Evolutionary conservation across 805 yeast species (phyloP).

Genomic region (Candida pseudoglaebosa): DNA sequence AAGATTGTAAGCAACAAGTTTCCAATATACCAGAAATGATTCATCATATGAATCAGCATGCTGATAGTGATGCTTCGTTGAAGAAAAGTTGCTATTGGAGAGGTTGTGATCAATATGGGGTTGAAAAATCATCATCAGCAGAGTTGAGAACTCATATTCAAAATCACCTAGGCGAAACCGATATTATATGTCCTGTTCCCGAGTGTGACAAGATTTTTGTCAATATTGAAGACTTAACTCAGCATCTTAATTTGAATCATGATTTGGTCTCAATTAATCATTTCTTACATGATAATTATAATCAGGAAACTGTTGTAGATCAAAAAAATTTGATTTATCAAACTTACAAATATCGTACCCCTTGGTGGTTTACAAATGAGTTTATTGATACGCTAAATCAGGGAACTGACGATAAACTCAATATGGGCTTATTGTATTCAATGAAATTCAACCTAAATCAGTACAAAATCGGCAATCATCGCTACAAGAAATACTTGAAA

Average conservation of each 20-base stretch:
- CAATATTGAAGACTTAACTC: constrained; percentile 57
- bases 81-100: constrained; percentile 60
- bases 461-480: constrained; percentile 27
- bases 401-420: constrained; percentile 7
- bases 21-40: constrained; percentile 24
- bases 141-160: constrained; percentile 61
- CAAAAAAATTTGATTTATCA: constrained; percentile 25
- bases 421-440: constrained; percentile 16
- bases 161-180: constrained; percentile 64
- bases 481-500: constrained; percentile 24
- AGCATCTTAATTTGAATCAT: constrained; percentile 61
- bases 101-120: constrained; percentile 50
- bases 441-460: constrained; percentile 32
- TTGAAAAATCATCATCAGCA: constrained; percentile 50
- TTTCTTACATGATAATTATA: constrained; percentile 25
- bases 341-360: constrained; percentile 32
- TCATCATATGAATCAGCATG: constrained; percentile 20
- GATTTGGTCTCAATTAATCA: constrained; percentile 41
- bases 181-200: constrained; percentile 61
- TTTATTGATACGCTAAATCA: constrained; percentile 24
- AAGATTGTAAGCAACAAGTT: constrained; percentile 20
- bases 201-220: constrained; percentile 61
- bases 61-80: constrained; percentile 12
- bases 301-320: constrained; percentile 26
- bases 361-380: constrained; percentile 40